Conservation (phyloP, 192 early-diverging fungal species). For the Allomyces arbusculus region DNA sequence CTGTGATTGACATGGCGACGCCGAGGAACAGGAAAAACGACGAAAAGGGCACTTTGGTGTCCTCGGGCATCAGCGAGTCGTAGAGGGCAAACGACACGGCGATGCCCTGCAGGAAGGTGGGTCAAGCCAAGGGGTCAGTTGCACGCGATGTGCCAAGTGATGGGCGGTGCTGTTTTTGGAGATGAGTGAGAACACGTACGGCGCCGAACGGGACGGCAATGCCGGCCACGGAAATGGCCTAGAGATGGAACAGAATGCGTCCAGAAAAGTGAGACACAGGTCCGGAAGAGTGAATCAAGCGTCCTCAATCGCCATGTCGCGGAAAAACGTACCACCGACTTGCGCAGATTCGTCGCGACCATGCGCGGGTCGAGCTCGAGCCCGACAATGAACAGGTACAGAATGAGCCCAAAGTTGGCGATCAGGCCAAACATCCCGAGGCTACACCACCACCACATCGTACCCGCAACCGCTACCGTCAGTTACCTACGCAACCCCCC, state of each 20-base stretch:
- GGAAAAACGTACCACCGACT: conserved; percentile 11
- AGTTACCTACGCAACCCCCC: no score
- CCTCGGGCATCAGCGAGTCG: conserved; percentile 19
- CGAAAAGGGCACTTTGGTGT: conserved; percentile 22
- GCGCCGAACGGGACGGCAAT: conserved; percentile 65
- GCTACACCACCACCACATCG: no score
- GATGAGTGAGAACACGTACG: conserved; percentile 21
- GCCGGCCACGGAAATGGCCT: conserved; percentile 49
- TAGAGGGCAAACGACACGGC: conserved; percentile 51
- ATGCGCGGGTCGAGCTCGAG: conserved; percentile 58
- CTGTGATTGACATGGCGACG: conserved; percentile 51
- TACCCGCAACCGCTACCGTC: no score
- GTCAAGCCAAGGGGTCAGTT: no score
- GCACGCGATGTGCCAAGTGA: no score
- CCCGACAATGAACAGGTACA: conserved; percentile 77
- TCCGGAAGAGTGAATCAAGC: no score
- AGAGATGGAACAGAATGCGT: no score
- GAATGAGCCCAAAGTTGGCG: conserved; percentile 69
- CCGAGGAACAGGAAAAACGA: conserved; percentile 70
- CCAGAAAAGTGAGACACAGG: no score
- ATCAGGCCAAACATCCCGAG: conserved; percentile 50
- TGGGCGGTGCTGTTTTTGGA: no score
- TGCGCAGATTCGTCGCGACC: conserved; percentile 28
- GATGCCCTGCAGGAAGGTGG: no score
- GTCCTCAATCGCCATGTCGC: no score